A percentile compares a stretch with the other conserved stretches of the same genome.
phyloP scores from a whole-genome alignment of 257 asterid species.

The Gynochthodes officinalis region DNA sequence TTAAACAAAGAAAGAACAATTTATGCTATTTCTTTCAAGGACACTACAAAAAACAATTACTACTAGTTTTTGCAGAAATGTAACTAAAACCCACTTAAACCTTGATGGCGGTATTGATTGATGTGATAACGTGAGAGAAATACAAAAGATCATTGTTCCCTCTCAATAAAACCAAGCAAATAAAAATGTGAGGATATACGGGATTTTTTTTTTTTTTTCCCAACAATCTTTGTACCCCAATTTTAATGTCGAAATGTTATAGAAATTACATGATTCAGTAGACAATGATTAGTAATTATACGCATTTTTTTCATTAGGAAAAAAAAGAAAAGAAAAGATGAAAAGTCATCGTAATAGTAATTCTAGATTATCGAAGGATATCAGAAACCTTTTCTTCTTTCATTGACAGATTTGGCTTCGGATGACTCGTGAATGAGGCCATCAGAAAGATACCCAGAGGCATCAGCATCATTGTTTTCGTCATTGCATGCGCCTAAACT shows the following conservation, averaged over 20 bases:
- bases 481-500: slow-evolving; percentile 25
- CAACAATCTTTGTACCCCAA: too few relatives aligned
- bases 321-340: not conserved
- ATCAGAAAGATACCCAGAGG: slow-evolving; percentile 42
- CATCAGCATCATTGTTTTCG: slow-evolving; percentile 18
- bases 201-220: too few relatives aligned
- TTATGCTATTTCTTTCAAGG: too few relatives aligned
- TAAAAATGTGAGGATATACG: not conserved
- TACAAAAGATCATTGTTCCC: not conserved
- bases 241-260: too few relatives aligned
- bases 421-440: slow-evolving; percentile 30
- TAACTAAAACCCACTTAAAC: too few relatives aligned
- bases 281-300: too few relatives aligned
- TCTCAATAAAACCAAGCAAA: not conserved
- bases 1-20: too few relatives aligned
- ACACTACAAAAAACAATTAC: too few relatives aligned
- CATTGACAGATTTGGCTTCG: slow-evolving; percentile 13
- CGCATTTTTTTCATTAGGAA: too few relatives aligned
- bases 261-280: too few relatives aligned
- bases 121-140: not conserved
- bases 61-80: too few relatives aligned
- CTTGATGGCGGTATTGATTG: not conserved
- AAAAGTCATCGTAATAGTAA: too few relatives aligned
- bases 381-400: slow-evolving; percentile 37
- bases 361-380: not conserved